Evolutionary conservation across 768 basidiomycete species (phyloP).

Genomic region (Tylopilus balloui): DNA sequence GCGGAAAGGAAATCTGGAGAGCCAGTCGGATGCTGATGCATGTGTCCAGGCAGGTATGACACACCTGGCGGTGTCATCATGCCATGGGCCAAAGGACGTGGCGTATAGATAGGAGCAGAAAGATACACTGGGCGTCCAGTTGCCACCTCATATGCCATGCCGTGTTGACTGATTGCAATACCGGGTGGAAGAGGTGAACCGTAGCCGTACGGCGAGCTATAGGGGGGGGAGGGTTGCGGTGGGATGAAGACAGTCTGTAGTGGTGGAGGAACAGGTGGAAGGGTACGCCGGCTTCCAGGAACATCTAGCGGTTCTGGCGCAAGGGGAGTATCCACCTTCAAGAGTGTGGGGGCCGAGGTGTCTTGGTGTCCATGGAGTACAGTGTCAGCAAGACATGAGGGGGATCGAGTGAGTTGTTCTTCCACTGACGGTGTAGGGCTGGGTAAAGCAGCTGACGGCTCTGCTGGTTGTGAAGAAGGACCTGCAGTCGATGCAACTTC

Average conservation of each 20-base stretch:
- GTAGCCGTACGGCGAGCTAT: constrained; percentile 65
- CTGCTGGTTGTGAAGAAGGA: constrained; percentile 10
- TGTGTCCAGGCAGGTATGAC: constrained; percentile 57
- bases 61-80: constrained; percentile 45
- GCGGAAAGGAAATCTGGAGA: constrained; percentile 62
- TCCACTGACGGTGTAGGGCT: constrained; percentile 8
- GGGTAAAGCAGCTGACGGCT: constrained; percentile 7
- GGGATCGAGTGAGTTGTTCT: constrained; percentile 12
- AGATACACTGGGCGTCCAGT: constrained; percentile 79
- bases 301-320: constrained; percentile 19
- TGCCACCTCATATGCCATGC: constrained; percentile 76
- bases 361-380: constrained; percentile 30
- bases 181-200: constrained; percentile 59
- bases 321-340: constrained; percentile 28
- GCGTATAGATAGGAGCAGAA: constrained; percentile 60
- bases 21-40: constrained; percentile 54
- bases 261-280: constrained; percentile 39
- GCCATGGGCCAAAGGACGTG: constrained; percentile 58
- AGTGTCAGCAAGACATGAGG: constrained; percentile 8
- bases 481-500: constrained; percentile 3
- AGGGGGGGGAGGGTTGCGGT: constrained; percentile 50
- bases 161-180: constrained; percentile 67
- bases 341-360: constrained; percentile 19
- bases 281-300: constrained; percentile 23
- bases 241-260: constrained; percentile 42